Conservation (phyloP, 2,329 filamentous ascomycete species). For the Xylaria sp. region DNA sequence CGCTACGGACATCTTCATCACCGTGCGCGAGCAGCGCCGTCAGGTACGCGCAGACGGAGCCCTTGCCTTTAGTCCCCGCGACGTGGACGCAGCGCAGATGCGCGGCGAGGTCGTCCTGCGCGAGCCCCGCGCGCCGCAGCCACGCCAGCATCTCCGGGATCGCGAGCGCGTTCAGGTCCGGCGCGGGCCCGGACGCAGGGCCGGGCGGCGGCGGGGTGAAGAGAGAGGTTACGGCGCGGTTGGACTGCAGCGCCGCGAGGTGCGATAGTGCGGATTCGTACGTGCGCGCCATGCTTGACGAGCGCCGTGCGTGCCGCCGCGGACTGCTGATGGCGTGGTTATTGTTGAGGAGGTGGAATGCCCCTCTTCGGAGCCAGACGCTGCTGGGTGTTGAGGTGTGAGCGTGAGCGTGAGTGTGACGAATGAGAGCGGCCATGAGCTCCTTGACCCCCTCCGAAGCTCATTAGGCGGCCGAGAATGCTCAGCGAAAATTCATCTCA, state of each 20-base stretch:
- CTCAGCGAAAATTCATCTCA: not conserved
- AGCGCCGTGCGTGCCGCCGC: not conserved
- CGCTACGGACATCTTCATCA: conserved; percentile 8
- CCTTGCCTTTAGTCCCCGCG: conserved; percentile 93
- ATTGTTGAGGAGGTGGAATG: not conserved
- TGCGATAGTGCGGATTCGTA: conserved; percentile 73
- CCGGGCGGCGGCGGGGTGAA: conserved; percentile 51
- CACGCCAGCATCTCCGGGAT: conserved; percentile 84
- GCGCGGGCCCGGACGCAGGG: conserved; percentile 51
- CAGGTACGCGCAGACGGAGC: conserved; percentile 83
- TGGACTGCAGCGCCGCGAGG: conserved; percentile 79
- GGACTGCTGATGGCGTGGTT: not conserved
- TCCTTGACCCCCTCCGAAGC: not conserved
- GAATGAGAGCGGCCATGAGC: conserved; percentile 14
- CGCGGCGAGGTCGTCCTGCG: conserved; percentile 50
- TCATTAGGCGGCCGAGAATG: not conserved
- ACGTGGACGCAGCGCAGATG: conserved; percentile 70
- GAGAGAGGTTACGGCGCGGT: conserved; percentile 67
- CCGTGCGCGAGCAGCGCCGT: conserved; percentile 56
- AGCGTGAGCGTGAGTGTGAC: not conserved
- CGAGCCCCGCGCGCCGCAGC: conserved; percentile 76
- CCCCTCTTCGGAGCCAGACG: not conserved
- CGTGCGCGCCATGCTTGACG: conserved; percentile 42
- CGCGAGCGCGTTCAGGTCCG: conserved; percentile 70
- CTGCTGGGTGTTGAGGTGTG: not conserved